Evolutionary conservation across 2,329 filamentous ascomycete genomes (phyloP), one percentile per base, ranked within the genome.

Genomic region (Cladosporium halotolerans): DNA sequence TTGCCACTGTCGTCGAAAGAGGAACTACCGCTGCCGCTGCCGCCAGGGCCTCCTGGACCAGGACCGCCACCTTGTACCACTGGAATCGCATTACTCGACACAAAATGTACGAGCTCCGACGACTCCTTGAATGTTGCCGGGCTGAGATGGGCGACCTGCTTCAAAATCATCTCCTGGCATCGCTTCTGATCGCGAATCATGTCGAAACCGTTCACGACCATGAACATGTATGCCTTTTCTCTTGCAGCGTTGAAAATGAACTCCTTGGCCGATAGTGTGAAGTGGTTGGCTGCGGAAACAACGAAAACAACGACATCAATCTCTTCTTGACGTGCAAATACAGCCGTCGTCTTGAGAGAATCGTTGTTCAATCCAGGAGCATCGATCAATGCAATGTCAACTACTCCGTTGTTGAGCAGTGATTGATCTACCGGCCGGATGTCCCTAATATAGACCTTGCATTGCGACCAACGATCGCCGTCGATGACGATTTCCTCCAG

Each of bases 271-370:
- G 93, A 96, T 52, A 95, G 83, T 0, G 93, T 99, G 67, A 99
- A 97, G 71, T 99, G 93, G 61, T 99, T 99, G 23, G 92, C 90
- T 2, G 93, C 93, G 9, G 91, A 96, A 4, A 99, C 93, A 33
- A 99, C 93, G 63, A 99, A 99, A 0, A 99, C 91, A 1, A 99
- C 93, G 0, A 99, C 93, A 63, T 99, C 93, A 58, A 99, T 99
- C 72, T 99, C 93, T 70, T 99, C 93, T 67, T 99, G 93, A 54
- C 93, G 81, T 19, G 93, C 93, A 70, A 99, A 99, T 6, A 99
- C 88, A 16, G 93, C 93, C 1, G 93, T 99, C 0, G 93, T 99
- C 74, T 97, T 95, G 43, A 96, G 84, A 1, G 92, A 97, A 68
- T 99, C 92, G 18, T 88, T 89, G 71, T 99, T 99, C 50, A 99